Percentiles rank a stretch among this genome's conserved stretches.
phyloP scores from a whole-genome alignment of 352 stramenopile species.

The Globisporangium rhizosaccharum region DNA sequence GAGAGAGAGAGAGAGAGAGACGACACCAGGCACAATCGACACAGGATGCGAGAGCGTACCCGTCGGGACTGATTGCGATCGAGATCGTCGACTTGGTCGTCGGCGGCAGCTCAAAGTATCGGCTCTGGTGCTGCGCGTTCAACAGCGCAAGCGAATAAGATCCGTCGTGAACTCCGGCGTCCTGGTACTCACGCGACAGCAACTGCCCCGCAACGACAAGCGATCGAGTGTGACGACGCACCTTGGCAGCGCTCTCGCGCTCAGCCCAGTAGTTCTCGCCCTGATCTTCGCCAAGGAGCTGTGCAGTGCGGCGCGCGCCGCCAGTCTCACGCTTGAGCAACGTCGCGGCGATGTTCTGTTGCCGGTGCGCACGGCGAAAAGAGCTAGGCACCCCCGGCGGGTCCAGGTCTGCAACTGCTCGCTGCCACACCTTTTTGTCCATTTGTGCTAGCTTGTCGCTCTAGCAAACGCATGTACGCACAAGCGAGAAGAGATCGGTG shows the following conservation, averaged over 20 bases:
- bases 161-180: background rate
- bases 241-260: constrained; percentile 70
- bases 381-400: constrained; percentile 70
- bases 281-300: constrained; percentile 39
- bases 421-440: constrained; percentile 69
- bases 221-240: constrained; percentile 10
- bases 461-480: background rate
- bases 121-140: constrained; percentile 63
- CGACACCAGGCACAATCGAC: background rate
- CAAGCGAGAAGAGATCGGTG: background rate
- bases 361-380: constrained; percentile 53
- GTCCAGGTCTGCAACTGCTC: constrained; percentile 61
- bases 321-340: constrained; percentile 57
- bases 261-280: constrained; percentile 78
- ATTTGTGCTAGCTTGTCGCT: constrained; percentile 7
- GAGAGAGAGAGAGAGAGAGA: constrained; percentile 5
- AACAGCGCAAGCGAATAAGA: constrained; percentile 2
- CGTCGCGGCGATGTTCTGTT: constrained; percentile 66
- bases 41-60: constrained; percentile 23
- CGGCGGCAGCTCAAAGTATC: constrained; percentile 79
- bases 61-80: constrained; percentile 83
- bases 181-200: background rate
- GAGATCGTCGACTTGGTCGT: constrained; percentile 88
- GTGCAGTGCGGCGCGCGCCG: constrained; percentile 33
- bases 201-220: background rate